phyloP scores from a whole-genome alignment of 1,139 yeast genomes.

The Zygoascus hellenicus region DNA sequence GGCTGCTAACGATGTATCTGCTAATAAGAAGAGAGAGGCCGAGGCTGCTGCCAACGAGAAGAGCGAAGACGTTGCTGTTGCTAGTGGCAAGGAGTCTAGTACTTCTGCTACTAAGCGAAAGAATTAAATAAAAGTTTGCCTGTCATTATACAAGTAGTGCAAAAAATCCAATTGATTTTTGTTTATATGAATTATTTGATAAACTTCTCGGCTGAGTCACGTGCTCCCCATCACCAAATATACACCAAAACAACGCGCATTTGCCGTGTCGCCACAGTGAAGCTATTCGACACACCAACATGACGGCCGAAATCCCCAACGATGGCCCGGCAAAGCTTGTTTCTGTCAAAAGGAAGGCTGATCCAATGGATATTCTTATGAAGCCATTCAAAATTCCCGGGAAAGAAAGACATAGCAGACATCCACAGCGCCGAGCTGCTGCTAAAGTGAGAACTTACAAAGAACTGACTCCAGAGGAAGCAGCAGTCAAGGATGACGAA shows the following conservation, averaged over 20 bases:
- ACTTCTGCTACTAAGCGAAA: conserved; percentile 26
- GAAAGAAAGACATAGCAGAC: conserved; percentile 12
- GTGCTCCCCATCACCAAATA: not conserved
- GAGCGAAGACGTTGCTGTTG: conserved; percentile 13
- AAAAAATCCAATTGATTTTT: not conserved
- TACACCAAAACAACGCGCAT: conserved; percentile 3
- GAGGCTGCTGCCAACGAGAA: conserved; percentile 15
- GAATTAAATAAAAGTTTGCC: conserved; percentile 14
- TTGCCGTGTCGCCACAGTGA: not conserved
- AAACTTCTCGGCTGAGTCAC: not conserved
- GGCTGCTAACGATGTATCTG: conserved; percentile 16
- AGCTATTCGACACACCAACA: not conserved
- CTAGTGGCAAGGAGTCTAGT: conserved; percentile 15
- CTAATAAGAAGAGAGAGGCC: conserved; percentile 13
- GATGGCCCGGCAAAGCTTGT: not conserved
- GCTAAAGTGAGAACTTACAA: conserved; percentile 20
- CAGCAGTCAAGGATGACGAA: conserved; percentile 12
- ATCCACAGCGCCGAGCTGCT: conserved; percentile 14
- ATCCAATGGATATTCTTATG: conserved; percentile 19
- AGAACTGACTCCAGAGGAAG: conserved; percentile 7
- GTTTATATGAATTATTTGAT: not conserved
- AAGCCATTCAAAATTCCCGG: conserved; percentile 28
- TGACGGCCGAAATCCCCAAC: not conserved
- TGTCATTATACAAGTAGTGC: not conserved
- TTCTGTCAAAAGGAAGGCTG: conserved; percentile 11